A percentile compares a stretch with the other conserved stretches of the same genome.
Conservation (phyloP, 1,284 basidiomycete species). For the Violaceomyces palustris region DNA sequence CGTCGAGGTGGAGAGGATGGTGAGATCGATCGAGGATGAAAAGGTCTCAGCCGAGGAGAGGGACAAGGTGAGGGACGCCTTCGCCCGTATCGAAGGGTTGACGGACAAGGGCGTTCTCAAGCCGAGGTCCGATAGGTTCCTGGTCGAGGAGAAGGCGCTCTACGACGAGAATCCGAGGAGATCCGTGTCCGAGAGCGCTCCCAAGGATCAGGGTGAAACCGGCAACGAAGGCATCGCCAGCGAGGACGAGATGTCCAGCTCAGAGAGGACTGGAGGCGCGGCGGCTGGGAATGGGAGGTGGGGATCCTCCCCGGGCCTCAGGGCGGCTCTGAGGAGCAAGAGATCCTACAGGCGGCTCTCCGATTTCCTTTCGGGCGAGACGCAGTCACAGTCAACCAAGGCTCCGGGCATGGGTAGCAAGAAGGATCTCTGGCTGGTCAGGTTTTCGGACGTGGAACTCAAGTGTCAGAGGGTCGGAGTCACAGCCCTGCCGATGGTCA, state of each 20-base stretch:
- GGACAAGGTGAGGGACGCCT: constrained; percentile 85
- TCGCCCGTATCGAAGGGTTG: constrained; percentile 90
- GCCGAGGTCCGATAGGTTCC: constrained; percentile 77
- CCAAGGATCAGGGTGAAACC: constrained; percentile 10
- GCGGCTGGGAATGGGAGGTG: constrained; percentile 1
- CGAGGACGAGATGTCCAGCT: constrained; percentile 13
- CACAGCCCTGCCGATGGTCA: constrained; percentile 76
- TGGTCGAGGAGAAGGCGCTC: constrained; percentile 74
- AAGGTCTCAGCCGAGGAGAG: constrained; percentile 93
- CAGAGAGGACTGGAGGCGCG: no score
- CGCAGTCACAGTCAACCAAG: constrained; percentile 16
- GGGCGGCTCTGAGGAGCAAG: constrained; percentile 36
- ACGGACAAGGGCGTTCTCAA: constrained; percentile 61
- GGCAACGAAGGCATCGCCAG: constrained; percentile 21
- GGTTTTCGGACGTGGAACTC: constrained; percentile 90
- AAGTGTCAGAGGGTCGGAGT: constrained; percentile 84
- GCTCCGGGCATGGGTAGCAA: constrained; percentile 49
- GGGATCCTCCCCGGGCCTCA: constrained; percentile 7
- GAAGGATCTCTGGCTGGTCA: constrained; percentile 86
- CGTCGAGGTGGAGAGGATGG: constrained; percentile 89
- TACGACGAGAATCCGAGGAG: constrained; percentile 37
- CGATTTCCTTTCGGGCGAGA: constrained; percentile 30
- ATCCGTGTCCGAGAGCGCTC: constrained; percentile 42
- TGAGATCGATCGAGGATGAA: constrained; percentile 92
- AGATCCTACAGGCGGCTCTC: constrained; percentile 39